A percentile compares a stretch with the other conserved stretches of the same genome.
Conservation (phyloP, 2,329 filamentous ascomycete species). For the Fusarium camptoceras region DNA sequence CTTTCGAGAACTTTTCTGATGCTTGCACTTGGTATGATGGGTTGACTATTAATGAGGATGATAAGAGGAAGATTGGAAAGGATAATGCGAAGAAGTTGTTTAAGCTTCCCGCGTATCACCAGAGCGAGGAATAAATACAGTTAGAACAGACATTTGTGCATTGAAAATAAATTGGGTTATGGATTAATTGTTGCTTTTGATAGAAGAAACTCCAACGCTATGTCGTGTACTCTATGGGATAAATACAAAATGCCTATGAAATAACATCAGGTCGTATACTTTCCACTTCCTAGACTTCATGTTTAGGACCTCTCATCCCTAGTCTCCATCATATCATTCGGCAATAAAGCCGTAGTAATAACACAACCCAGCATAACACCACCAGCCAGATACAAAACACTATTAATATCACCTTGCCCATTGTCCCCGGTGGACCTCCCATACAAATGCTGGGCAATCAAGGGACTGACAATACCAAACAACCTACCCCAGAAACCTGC, state of each 20-base stretch:
- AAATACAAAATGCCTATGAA: background rate
- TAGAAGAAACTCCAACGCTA: background rate
- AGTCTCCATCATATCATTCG: conserved; percentile 53
- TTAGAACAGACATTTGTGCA: background rate
- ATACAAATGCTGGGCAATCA: conserved; percentile 63
- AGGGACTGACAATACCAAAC: conserved; percentile 68
- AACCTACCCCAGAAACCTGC: conserved; percentile 70
- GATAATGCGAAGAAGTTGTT: conserved; percentile 58
- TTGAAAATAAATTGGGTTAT: background rate
- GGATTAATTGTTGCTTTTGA: background rate
- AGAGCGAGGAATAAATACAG: conserved; percentile 31
- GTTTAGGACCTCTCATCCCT: conserved; percentile 45
- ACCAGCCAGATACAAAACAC: conserved; percentile 67
- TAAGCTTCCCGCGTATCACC: conserved; percentile 48
- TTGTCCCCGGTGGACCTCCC: conserved; percentile 43
- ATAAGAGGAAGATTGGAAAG: conserved; percentile 56
- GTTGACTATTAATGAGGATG: conserved; percentile 49
- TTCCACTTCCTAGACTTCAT: rapidly evolving
- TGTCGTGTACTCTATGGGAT: background rate
- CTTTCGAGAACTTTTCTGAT: conserved; percentile 61
- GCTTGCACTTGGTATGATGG: conserved; percentile 57
- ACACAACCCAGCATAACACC: conserved; percentile 65
- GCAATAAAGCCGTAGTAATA: conserved; percentile 62
- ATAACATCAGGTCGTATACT: background rate
- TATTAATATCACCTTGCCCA: conserved; percentile 57